Conservation (phyloP, 2,329 filamentous ascomycete species). For the Colletotrichum orbiculare region DNA sequence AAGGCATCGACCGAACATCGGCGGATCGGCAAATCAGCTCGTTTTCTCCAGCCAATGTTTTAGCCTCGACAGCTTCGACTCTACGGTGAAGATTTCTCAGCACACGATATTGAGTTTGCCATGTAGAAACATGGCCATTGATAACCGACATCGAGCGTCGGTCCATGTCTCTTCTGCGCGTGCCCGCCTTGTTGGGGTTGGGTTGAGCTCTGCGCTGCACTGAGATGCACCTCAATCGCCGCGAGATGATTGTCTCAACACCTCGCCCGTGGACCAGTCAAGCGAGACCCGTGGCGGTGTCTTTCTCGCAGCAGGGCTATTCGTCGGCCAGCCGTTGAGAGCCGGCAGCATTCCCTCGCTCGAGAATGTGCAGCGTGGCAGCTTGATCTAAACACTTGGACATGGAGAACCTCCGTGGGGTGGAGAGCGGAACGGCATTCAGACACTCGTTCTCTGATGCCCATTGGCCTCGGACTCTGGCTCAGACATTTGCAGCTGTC, state of each 20-base stretch:
- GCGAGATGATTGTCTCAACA: conserved; percentile 32
- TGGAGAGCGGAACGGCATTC: conserved; percentile 3
- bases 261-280: conserved; percentile 2
- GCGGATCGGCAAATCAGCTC: conserved; percentile 1
- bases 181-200: conserved; percentile 30
- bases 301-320: background rate
- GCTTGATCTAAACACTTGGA: background rate
- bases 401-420: conserved; percentile 19
- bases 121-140: conserved; percentile 8
- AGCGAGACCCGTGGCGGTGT: background rate
- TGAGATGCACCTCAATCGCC: background rate
- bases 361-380: background rate
- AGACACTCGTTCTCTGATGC: background rate
- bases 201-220: background rate
- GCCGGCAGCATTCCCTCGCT: conserved; percentile 10
- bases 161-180: conserved; percentile 6
- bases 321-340: conserved; percentile 12
- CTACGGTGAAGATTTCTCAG: conserved; percentile 4
- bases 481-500: background rate
- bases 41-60: background rate
- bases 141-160: background rate
- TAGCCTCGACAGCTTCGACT: background rate
- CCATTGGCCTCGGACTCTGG: conserved; percentile 1
- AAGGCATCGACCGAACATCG: conserved; percentile 11
- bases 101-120: conserved; percentile 9